Evolutionary conservation across 768 basidiomycete genomes (phyloP), one percentile per base, ranked within the genome.

Genomic region (Boletus eberwhitei): DNA sequence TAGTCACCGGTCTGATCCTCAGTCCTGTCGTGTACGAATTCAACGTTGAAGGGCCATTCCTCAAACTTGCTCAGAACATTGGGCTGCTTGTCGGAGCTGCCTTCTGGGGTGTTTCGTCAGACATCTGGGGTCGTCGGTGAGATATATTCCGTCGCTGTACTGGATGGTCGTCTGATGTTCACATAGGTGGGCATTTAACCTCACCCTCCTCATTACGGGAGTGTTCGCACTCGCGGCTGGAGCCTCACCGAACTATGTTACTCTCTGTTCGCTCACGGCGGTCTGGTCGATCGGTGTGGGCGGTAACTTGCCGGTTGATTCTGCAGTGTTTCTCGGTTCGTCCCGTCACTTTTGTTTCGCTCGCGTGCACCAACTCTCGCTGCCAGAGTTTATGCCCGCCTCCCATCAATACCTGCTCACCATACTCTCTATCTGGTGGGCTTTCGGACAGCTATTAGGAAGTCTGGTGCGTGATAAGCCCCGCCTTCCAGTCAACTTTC

Each of bases 351-450:
- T 43, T 53, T 35, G 8, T 51, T 32, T 45, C 14, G 8, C 24
- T 21, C 11, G 8, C 29, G 12, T 14, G 14, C 29, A 24, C 26
- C 21, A 43, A 60, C n/a, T 5, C 17, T 45, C 16, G 2, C 12
- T 45, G 5, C 31, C 51, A 85, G 86, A 90, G 61, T 88, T 87
- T 62, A 64, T 87, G 0, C 88, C 88, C 0, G 79, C 80, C 3
- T 80, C 82, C 1, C 86, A 90, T 57, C 89, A 90, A 62, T 90
- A 88, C 62, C 75, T 91, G 4, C 73, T 90, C 34, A 89, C 88
- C 0, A 72, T 90, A 14, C 75, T 90, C 17, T 88, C 87, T 0
- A 80, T 89, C 36, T 90, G 86, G 85, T 91, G 89, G 89, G 84
- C 86, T 6, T 75, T 90, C 34, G 87, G 87, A 3, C 88, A 89